phyloP scores from a whole-genome alignment of 108 stramenopile species.

The Schizochytrium sp. region DNA sequence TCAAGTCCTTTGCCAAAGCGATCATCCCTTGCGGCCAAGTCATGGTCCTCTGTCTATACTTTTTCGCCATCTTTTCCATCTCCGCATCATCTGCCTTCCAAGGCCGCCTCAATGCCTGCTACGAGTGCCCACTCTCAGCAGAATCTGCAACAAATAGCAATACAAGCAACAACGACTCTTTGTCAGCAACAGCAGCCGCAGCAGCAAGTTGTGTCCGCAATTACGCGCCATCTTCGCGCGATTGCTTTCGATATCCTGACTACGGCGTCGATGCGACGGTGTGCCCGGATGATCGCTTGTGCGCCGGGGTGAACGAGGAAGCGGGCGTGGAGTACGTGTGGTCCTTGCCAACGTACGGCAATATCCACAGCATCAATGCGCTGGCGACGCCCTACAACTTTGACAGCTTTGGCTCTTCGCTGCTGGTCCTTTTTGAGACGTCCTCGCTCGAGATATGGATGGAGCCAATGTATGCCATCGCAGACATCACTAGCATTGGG shows the following conservation, averaged over 20 bases:
- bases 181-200: too few relatives aligned
- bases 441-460: constrained; percentile 38
- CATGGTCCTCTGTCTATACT: constrained; percentile 36
- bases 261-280: not conserved
- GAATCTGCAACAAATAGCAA: too few relatives aligned
- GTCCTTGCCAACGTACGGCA: not conserved
- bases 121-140: not conserved
- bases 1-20: constrained; percentile 50
- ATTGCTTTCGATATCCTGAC: not conserved
- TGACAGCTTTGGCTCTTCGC: constrained; percentile 36
- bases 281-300: not conserved
- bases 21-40: constrained; percentile 50
- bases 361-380: not conserved
- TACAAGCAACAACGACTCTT: too few relatives aligned
- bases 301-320: not conserved
- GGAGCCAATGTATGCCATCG: constrained; percentile 31
- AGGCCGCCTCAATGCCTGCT: constrained; percentile 51
- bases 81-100: constrained; percentile 54
- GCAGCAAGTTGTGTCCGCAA: not conserved
- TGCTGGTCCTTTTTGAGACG: constrained; percentile 40
- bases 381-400: constrained; percentile 18
- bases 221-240: not conserved
- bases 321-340: not conserved
- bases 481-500: constrained; percentile 23
- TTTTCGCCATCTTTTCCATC: constrained; percentile 56